Base-by-base conservation (phyloP, 345 rosid species). In the Lumnitzera racemosa region DNA sequence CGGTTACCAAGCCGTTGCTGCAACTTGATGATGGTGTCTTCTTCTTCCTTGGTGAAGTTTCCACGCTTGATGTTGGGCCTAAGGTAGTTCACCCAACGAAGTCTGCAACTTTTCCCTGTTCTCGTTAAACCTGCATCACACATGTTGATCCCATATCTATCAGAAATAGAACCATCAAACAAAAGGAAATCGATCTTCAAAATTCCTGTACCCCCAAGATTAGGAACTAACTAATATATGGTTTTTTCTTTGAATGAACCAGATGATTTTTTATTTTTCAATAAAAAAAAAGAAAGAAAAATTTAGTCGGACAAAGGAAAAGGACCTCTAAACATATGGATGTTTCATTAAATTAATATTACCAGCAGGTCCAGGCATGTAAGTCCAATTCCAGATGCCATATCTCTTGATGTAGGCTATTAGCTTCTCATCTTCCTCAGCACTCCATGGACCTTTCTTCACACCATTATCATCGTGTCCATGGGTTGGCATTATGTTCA, bases 11-110 rank as follows among this genome's bases (percentile, higher is more conserved):
- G 55, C 15, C 29, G 31, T 27, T 47, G 57, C 4, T 68, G 72
- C 62, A 14, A 15, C 41, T 20, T 47, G 25, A 62, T 55, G 23
- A 62, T 68, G 57, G 47, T 25, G 27, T 68, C 72, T 16, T 62
- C 72, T 29, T 68, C 72, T 31, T 57, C 66, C 41, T 15, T 27
- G 29, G 67, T 46, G 57, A 68, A 56, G 63, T 68, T 62, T 29
- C 67, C 72, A 13, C 29, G 62, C 47, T 55, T 56, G 8, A 68
- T 46, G 49, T 68, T 68, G 41, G 72, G 72, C 57, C 63, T 51
- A 20, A 68, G 46, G 47, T 62, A 68, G 46, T 68, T 68, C 67
- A 57, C 51, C 72, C 67, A 68, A 49, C 72, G 72, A 68, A 68
- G 72, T 46, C 67, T 57, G 56, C 72, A 68, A 52, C 67, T 68